Percentiles rank a stretch among this genome's conserved stretches.
Evolutionary conservation across 116 monocot species (phyloP).

Genomic region (Iris pallida): DNA sequence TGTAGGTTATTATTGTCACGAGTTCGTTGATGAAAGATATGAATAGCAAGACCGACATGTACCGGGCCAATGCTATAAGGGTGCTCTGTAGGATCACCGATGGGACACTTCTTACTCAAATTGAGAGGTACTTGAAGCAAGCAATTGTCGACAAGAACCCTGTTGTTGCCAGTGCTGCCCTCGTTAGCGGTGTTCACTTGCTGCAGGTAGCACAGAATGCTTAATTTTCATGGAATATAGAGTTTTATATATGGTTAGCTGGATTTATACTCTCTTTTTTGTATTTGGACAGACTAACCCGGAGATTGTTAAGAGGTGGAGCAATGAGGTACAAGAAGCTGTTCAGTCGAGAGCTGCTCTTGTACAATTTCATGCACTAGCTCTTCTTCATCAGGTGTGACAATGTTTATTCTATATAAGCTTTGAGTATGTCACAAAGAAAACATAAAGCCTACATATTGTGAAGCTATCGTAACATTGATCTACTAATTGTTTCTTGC

Average conservation of each 20-base stretch:
- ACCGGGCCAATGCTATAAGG: slow-evolving; percentile 94
- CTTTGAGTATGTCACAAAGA: too few species aligned
- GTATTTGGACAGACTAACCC: slow-evolving; percentile 62
- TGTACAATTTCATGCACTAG: slow-evolving; percentile 96
- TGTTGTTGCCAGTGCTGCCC: slow-evolving; percentile 96
- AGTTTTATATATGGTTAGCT: not conserved
- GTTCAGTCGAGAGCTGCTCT: slow-evolving; percentile 96
- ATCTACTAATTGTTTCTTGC: too few species aligned
- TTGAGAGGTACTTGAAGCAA: slow-evolving; percentile 97
- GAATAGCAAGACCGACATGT: slow-evolving; percentile 99
- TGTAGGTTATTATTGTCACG: slow-evolving; percentile 95
- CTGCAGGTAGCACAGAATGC: slow-evolving; percentile 63
- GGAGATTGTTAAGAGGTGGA: slow-evolving; percentile 98
- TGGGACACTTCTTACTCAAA: slow-evolving; percentile 91
- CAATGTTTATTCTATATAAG: too few species aligned
- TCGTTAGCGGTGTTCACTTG: slow-evolving; percentile 94
- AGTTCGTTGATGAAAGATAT: slow-evolving; percentile 99
- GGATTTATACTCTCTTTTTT: slow-evolving; percentile 8
- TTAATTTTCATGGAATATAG: slow-evolving; percentile 4
- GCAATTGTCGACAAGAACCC: slow-evolving; percentile 99
- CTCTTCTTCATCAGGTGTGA: slow-evolving; percentile 92
- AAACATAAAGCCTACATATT: not conserved
- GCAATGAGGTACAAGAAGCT: slow-evolving; percentile 99
- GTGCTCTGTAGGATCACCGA: slow-evolving; percentile 97
- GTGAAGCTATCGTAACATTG: not conserved